phyloP scores from a whole-genome alignment of 495 filamentous ascomycete genomes.

The Articulospora tetracladia region DNA sequence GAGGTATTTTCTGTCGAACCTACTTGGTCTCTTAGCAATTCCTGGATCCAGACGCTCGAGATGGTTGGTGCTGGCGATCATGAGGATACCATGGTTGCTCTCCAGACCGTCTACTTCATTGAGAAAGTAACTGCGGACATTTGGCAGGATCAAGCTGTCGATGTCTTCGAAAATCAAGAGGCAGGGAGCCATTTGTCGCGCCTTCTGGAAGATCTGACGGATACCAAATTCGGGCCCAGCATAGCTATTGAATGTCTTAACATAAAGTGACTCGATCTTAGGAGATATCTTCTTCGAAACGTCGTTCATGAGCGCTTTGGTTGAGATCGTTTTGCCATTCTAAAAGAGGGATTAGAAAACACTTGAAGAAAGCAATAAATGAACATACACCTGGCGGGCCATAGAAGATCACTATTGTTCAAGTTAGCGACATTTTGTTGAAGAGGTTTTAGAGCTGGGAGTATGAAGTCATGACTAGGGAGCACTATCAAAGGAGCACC shows the following conservation, averaged over 20 bases:
- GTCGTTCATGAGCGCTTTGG: conserved; percentile 62
- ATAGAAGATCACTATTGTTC: conserved; percentile 54
- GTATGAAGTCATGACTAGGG: too few relatives aligned
- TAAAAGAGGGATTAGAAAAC: background rate
- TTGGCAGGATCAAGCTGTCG: conserved; percentile 53
- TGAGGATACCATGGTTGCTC: conserved; percentile 63
- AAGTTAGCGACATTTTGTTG: too few relatives aligned
- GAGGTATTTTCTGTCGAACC: conserved; percentile 63
- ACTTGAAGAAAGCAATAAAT: background rate
- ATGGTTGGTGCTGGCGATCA: conserved; percentile 62
- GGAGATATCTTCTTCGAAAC: conserved; percentile 36
- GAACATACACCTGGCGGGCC: conserved; percentile 45
- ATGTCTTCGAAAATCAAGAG: conserved; percentile 62
- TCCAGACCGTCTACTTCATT: conserved; percentile 70
- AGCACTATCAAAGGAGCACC: too few relatives aligned
- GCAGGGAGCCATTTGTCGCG: conserved; percentile 47
- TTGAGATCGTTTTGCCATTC: conserved; percentile 67
- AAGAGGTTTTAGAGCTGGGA: too few relatives aligned
- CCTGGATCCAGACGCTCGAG: conserved; percentile 56
- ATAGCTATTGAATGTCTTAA: conserved; percentile 43
- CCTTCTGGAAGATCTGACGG: conserved; percentile 43
- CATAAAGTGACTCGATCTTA: conserved; percentile 46
- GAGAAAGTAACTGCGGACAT: conserved; percentile 59
- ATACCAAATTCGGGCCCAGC: conserved; percentile 43
- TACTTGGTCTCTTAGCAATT: conserved; percentile 58